Percentiles rank a stretch among this genome's conserved stretches.
phyloP scores from a whole-genome alignment of 208 protist species.

The Leishmania braziliensis region DNA sequence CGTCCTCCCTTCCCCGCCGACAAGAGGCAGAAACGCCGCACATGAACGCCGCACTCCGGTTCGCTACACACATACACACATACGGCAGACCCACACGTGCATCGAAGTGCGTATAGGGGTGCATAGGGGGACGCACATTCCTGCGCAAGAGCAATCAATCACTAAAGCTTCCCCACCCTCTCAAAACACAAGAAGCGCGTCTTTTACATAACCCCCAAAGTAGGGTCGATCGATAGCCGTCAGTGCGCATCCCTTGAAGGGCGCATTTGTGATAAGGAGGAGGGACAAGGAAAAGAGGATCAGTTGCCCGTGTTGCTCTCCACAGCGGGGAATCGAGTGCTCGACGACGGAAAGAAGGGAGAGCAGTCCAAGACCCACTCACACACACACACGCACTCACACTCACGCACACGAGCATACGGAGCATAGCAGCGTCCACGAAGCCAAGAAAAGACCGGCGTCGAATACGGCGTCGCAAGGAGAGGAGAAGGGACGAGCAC shows the following conservation, averaged over 20 bases:
- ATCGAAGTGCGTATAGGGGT: neutral
- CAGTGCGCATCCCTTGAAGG: neutral
- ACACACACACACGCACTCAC: neutral
- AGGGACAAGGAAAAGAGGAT: neutral
- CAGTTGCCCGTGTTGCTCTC: neutral
- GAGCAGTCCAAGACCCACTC: neutral
- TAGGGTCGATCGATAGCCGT: neutral
- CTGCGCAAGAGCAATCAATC: neutral
- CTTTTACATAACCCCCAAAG: neutral
- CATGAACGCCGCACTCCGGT: too few species aligned
- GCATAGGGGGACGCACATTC: neutral
- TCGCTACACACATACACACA: neutral
- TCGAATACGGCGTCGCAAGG: neutral
- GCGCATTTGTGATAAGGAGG: neutral
- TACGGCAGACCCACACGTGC: neutral
- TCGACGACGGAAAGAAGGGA: neutral
- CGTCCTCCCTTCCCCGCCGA: neutral
- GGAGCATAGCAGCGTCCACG: neutral
- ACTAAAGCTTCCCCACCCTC: neutral
- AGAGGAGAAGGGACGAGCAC: neutral
- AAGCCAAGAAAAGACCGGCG: neutral
- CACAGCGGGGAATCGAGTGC: neutral
- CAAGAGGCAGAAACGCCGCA: neutral
- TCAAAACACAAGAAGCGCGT: neutral
- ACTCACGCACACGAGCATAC: neutral